A percentile compares a stretch with the other conserved stretches of the same genome.
phyloP scores from a whole-genome alignment of 345 rosid species.

The Psidium friedrichsthalianum region DNA sequence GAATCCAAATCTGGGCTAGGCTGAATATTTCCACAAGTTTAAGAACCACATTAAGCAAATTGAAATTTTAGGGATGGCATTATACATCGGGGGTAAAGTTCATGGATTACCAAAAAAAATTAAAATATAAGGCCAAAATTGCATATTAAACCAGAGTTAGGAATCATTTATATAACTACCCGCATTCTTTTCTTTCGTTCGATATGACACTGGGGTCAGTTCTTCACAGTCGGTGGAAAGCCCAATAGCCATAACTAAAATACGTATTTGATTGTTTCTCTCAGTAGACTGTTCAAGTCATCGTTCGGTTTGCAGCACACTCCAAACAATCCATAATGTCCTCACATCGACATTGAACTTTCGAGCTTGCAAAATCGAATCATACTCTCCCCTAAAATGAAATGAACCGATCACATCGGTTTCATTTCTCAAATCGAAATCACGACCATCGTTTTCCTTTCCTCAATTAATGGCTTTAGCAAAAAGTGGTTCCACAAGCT shows the following conservation, averaged over 20 bases:
- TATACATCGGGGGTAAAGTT: too few species aligned
- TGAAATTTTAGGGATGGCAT: too few species aligned
- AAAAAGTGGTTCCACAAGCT: neutral
- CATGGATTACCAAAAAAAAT: too few species aligned
- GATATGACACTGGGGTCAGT: neutral
- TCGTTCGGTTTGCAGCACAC: neutral
- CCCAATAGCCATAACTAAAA: neutral
- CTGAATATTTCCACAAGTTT: too few species aligned
- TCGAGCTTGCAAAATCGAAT: neutral
- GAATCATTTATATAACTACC: too few species aligned
- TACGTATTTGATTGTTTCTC: neutral
- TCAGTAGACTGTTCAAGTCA: neutral
- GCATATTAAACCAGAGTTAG: too few species aligned
- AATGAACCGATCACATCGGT: neutral
- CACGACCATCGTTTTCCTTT: neutral
- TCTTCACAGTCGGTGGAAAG: neutral
- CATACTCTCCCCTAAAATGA: neutral
- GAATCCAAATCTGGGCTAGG: too few species aligned
- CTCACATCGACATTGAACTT: neutral
- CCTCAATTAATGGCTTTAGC: neutral
- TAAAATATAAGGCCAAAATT: too few species aligned
- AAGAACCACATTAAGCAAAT: too few species aligned
- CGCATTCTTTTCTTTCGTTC: neutral
- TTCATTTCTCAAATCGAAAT: neutral
- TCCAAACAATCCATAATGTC: neutral